Evolutionary conservation across 1,139 yeast species (phyloP), one percentile per base, ranked within the genome.

Genomic region (Saccharomyces hybrid): DNA sequence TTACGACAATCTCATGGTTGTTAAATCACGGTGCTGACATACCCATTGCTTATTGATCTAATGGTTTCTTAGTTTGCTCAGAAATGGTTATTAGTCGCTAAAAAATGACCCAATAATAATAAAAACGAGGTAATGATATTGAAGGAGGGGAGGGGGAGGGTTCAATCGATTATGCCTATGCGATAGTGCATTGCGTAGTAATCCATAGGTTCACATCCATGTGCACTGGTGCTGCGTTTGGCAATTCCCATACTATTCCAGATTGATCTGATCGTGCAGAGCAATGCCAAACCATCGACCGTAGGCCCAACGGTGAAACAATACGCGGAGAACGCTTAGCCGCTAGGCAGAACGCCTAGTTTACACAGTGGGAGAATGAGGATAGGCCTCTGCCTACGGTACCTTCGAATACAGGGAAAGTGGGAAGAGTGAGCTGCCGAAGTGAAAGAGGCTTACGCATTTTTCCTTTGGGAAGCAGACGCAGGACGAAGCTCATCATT

Each of bases 31-130:
- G 9, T 38, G 11, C 14, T 16, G 32, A 62, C 66, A 62, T 62
- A 62, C 67, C 67, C 67, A 63, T 65, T 65, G 64, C 61, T 62
- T 61, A 60, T 61, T 62, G 67, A 63, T 63, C 58, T 58, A 57
- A 54, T 62, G 68, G 67, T 63, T 64, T 61, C 62, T 61, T 57
- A 56, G 44, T 49, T 8, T 41, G 28, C 31, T 51, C 26, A 38
- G 34, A 41, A 42, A 11, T 28, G 4, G 31, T 28, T 28, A 28
- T 11, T 9, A 9, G 4, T 9, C 11, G 11, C 31, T 9, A 28
- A 42, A 44, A 9, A 4, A 32, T 8, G 11, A 41, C 14, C 8
- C 16, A 20, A 20, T 20, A 46, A 27, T n/a, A 26, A 11, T 27
- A 29, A 38, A 20, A 49, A 20, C 23, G 26, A 8, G 11, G 4